Base-by-base conservation (phyloP, 192 early-diverging fungal species). In the Radiomyces spectabilis region DNA sequence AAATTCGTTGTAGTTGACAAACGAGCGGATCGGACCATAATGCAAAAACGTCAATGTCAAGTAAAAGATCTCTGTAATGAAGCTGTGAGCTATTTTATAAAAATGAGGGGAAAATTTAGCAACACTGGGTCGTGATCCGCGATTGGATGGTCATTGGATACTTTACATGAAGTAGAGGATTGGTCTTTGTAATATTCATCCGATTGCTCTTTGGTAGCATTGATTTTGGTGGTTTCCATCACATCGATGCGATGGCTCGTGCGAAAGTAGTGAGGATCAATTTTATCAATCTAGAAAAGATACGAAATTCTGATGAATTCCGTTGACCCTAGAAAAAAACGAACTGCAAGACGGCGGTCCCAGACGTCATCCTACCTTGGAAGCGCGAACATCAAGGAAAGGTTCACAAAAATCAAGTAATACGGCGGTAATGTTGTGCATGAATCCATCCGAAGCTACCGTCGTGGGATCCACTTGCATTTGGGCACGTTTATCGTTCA, bases 51-150 rank as follows among this genome's bases (percentile, higher is more conserved):
- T 72, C 9, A 95, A 66, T 0, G 93, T 84, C 5, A 93, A 55
- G 51, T 85, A 90, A 65, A 98, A 97, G 16, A 88, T 76, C 54
- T 97, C 91, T 1, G 93, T 81, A 32, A 97, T 89, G 59, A 98
- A 98, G 57, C 92, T 87, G 27, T 78, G 59, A 16, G 74, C 41
- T 62, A 66, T 49, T 38, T 12, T 16, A 8, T n/a, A 26, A 22
- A n/a, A 29, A 38, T 19, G 37, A 24, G 13, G 27, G 8, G 3
- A 21, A 25, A 24, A 35, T 2, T 3, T 50, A 6, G n/a, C 5
- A 27, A 35, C 49, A 15, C 49, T 5, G 10, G 15, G 24, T 51
- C 22, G 18, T 51, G 13, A 26, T 33, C 3, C 21, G 26, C 26
- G 48, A 1, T 19, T 24, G 6, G 1, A 9, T 30, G 13, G 18